Percentiles rank a stretch among this genome's conserved stretches.
Evolutionary conservation across 441 rosid species (phyloP).

Genomic region (Populus trichocarpa): DNA sequence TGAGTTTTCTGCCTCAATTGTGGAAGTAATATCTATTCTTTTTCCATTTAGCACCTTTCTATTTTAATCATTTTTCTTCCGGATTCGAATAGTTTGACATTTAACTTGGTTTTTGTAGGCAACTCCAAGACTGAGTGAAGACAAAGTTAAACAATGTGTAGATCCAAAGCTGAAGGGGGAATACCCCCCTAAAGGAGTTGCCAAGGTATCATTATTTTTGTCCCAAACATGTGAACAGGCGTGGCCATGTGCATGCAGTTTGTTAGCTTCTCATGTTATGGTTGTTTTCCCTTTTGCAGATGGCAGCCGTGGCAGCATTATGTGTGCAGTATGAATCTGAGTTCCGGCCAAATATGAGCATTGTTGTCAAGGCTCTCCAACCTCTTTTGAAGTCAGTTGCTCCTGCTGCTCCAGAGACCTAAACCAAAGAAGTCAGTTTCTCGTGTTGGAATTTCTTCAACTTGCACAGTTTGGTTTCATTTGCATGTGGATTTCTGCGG

Average conservation of each 20-base stretch:
- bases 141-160: slow-evolving; percentile 78
- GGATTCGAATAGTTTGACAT: slow-evolving; percentile 5
- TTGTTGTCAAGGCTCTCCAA: slow-evolving; percentile 89
- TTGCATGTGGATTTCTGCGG: slow-evolving; percentile 17
- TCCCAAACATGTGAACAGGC: slow-evolving; percentile 32
- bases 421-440: slow-evolving; percentile 12
- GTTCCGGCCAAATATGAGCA: slow-evolving; percentile 94
- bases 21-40: background rate
- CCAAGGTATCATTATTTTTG: slow-evolving; percentile 52
- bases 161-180: slow-evolving; percentile 41
- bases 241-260: slow-evolving; percentile 8
- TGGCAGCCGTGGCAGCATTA: slow-evolving; percentile 95
- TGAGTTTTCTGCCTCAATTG: slow-evolving; percentile 26
- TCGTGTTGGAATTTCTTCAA: slow-evolving; percentile 14
- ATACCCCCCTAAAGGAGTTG: slow-evolving; percentile 94
- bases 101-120: slow-evolving; percentile 46
- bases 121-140: slow-evolving; percentile 89
- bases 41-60: background rate
- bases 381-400: slow-evolving; percentile 80
- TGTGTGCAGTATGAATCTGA: slow-evolving; percentile 97
- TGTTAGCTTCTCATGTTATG: background rate
- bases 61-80: background rate
- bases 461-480: slow-evolving; percentile 35
- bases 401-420: slow-evolving; percentile 43
- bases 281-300: slow-evolving; percentile 33